These are phyloP conservation scores for Citrullus mucosospermus DNA, from an alignment of 306 rosid species.

Conservation along the genomic window DNA sequence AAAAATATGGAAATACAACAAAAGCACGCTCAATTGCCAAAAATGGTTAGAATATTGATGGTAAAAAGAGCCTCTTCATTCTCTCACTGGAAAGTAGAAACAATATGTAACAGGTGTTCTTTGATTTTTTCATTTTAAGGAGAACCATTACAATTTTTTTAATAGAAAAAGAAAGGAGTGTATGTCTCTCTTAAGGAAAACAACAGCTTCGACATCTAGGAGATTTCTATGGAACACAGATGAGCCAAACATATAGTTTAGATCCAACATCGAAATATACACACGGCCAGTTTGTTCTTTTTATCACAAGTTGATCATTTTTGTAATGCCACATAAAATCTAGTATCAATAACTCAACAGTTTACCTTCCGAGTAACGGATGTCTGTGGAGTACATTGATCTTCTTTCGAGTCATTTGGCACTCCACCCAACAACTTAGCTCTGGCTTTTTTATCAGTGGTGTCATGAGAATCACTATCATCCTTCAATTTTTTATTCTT, in stretches of 20 bases:
- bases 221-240: neutral
- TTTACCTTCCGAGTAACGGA: constrained; percentile 59
- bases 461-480: constrained; percentile 31
- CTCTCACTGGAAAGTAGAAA: neutral
- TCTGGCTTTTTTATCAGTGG: constrained; percentile 19
- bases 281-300: neutral
- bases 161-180: neutral
- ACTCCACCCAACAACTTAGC: constrained; percentile 17
- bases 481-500: constrained; percentile 50
- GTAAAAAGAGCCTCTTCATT: neutral
- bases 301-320: neutral
- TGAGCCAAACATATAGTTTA: neutral
- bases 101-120: neutral
- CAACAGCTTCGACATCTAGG: neutral
- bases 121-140: neutral
- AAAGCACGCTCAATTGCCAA: neutral
- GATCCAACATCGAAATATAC: neutral
- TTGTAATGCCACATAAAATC: no score
- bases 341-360: neutral
- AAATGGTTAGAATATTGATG: neutral
- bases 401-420: constrained; percentile 24
- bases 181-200: neutral
- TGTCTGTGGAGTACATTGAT: constrained; percentile 22
- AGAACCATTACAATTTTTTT: neutral
- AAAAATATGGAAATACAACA: neutral